Base-by-base conservation (phyloP, 2,329 filamentous ascomycete genomes). In the Fusarium brachygibbosum region DNA sequence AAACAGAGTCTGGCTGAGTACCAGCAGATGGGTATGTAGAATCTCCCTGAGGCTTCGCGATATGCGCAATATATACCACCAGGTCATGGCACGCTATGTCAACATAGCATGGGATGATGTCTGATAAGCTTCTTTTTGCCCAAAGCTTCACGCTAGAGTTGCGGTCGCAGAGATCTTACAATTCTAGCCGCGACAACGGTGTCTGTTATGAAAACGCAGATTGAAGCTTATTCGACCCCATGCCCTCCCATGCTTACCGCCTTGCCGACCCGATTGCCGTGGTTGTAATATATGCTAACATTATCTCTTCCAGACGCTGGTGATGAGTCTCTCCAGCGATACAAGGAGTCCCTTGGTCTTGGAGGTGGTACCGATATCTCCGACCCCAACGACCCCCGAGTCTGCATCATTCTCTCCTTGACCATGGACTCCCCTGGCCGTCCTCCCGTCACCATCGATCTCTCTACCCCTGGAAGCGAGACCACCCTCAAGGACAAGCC, bases 1-100 rank as follows among this genome's bases (percentile, higher is more conserved):
- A 98, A 98, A 91, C 97, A 98, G 88, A 97, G 93, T 75, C 87
- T 99, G 78, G 93, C 95, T 70, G 93, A 98, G 82, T 98, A 98
- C 83, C 88, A 95, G 78, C 87, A 97, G 81, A 91, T 99, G 83
- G 96, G 94, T 97, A 85, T 78, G 92, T 76, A 19, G 40, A 57
- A 11, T 41, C 45, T 23, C 23, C 52, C 29, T 54, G 25, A 31
- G 55, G 60, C 48, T 67, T 63, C 69, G 54, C 62, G 46, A 55
- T 58, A 66, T 41, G 60, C 62, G 32, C 63, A 64, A 35, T 37
- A 23, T 45, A 55, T 45, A 23, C 42, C 40, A 53, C 52, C 40
- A 29, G 29, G 37, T 40, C 19, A 65, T 59, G 52, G 49, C 19
- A 65, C 34, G 16, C 54, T 28, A 38, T 68, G 28, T 40, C 59